These are phyloP conservation scores for Serendipita sp. DNA, from an alignment of 768 basidiomycete species.

Conservation along the genomic window DNA sequence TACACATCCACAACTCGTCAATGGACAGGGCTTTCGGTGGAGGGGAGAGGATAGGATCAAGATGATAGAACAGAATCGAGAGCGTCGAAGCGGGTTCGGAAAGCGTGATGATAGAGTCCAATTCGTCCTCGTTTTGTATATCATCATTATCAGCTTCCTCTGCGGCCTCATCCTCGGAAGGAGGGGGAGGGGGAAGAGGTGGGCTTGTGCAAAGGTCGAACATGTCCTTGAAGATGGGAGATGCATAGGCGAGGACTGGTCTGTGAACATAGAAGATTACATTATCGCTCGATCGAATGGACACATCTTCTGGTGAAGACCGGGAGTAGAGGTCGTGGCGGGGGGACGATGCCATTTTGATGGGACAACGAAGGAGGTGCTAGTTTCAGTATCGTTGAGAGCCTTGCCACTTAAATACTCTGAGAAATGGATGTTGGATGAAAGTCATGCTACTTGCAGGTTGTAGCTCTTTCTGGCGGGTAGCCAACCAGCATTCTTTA, in stretches of 20 bases:
- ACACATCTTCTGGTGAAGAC: background rate
- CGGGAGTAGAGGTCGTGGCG: no score
- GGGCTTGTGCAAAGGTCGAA: background rate
- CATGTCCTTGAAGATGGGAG: slow-evolving; percentile 4
- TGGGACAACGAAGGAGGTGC: no score
- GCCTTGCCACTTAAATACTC: no score
- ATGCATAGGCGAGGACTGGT: background rate
- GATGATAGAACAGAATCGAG: background rate
- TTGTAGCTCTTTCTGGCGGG: no score
- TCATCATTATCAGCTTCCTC: background rate
- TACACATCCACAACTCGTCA: background rate
- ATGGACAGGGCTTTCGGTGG: background rate
- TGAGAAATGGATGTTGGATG: no score
- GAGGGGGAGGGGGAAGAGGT: no score
- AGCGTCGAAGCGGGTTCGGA: background rate
- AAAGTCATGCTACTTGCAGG: no score
- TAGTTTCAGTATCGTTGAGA: no score
- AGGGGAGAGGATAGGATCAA: background rate
- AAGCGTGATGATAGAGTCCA: background rate
- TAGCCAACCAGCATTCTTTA: no score
- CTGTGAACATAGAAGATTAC: background rate
- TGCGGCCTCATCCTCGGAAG: no score
- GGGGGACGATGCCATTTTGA: no score
- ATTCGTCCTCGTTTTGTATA: background rate
- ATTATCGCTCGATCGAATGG: background rate